Conservation (phyloP, 305 asterid genomes). For the Fraxinus latifolia region DNA sequence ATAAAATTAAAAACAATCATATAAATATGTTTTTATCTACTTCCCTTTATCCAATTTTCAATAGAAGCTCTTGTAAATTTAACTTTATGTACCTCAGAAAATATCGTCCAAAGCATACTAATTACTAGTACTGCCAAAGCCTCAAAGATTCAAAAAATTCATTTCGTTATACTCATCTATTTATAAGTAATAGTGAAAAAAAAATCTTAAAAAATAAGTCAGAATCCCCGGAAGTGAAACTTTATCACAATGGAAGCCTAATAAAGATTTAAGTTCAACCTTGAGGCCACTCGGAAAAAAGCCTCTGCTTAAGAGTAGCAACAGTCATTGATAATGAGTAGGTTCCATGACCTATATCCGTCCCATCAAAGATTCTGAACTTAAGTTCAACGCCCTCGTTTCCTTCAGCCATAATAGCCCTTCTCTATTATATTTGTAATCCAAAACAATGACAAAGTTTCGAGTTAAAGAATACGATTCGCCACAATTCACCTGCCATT, state of each 20-base stretch:
- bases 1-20: neutral
- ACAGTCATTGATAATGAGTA: constrained; percentile 39
- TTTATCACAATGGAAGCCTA: constrained; percentile 6
- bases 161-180: neutral
- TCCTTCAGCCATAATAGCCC: constrained; percentile 44
- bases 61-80: neutral
- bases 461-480: constrained; percentile 22
- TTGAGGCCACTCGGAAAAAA: constrained; percentile 57
- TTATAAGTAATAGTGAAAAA: neutral
- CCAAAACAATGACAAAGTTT: constrained; percentile 22
- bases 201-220: neutral
- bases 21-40: neutral
- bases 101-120: neutral
- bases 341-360: constrained; percentile 54
- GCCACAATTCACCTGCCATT: constrained; percentile 36
- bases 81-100: neutral
- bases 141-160: neutral
- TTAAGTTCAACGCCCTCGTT: constrained; percentile 46
- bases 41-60: neutral
- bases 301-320: constrained; percentile 45
- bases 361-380: constrained; percentile 63
- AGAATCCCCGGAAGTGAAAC: neutral
- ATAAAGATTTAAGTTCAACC: constrained; percentile 28
- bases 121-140: neutral
- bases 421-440: constrained; percentile 28